Conservation (phyloP, 306 rosid species). For the Prunus mira region DNA sequence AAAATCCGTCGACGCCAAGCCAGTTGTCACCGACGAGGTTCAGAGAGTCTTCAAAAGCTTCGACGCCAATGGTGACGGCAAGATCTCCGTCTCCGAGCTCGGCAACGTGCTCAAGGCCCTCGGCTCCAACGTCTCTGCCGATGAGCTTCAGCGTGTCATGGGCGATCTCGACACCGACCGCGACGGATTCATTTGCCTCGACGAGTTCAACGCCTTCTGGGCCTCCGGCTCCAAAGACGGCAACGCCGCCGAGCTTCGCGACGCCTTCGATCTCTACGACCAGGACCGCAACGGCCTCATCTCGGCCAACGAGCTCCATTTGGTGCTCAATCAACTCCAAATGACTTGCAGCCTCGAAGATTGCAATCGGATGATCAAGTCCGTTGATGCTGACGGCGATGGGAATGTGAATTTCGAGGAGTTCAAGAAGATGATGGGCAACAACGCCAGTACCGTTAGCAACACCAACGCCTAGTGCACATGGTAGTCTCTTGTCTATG, state of each 20-base stretch:
- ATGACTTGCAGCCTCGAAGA: constrained; percentile 60
- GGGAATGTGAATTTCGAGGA: constrained; percentile 80
- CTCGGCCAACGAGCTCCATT: constrained; percentile 60
- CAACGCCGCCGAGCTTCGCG: constrained; percentile 57
- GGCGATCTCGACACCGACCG: constrained; percentile 73
- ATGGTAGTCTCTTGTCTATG: not conserved
- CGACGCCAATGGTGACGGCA: constrained; percentile 87
- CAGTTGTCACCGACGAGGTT: constrained; percentile 39
- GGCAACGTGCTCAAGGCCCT: constrained; percentile 57
- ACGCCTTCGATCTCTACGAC: constrained; percentile 84
- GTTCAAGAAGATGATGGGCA: constrained; percentile 78
- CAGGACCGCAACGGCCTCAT: constrained; percentile 79
- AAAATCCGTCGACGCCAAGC: constrained; percentile 33
- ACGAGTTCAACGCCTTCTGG: constrained; percentile 77
- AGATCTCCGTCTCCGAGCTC: constrained; percentile 71
- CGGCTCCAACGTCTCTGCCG: constrained; percentile 42
- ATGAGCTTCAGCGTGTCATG: constrained; percentile 61
- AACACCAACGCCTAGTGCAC: constrained; percentile 14
- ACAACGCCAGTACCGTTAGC: constrained; percentile 8
- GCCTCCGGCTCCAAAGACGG: constrained; percentile 42
- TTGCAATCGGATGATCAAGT: constrained; percentile 62
- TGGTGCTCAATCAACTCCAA: constrained; percentile 67
- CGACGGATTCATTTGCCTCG: constrained; percentile 68
- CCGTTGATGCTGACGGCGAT: constrained; percentile 86
- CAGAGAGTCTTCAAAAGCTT: constrained; percentile 63